Conservation (phyloP, 1,284 basidiomycete species). For the Trichosporon ovoides region DNA sequence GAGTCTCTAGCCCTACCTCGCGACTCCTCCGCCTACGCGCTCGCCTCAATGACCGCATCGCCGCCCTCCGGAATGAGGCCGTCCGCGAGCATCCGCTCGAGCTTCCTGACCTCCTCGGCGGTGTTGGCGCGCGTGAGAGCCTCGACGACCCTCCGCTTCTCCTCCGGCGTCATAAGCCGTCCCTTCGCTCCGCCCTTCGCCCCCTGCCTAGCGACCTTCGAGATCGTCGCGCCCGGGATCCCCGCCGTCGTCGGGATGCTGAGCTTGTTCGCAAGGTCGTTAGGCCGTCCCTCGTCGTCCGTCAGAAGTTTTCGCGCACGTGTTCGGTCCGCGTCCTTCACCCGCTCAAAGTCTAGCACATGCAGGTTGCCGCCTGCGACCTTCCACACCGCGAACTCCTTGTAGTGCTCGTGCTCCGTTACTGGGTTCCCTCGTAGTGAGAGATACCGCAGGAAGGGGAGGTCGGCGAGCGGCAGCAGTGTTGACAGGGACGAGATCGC, state of each 20-base stretch:
- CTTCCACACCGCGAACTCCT: conserved; percentile 68
- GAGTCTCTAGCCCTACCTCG: no score
- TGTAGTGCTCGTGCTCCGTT: conserved; percentile 88
- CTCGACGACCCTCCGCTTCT: conserved; percentile 79
- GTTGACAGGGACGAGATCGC: conserved; percentile 69
- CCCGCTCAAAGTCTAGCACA: conserved; percentile 93
- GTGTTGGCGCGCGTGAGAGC: conserved; percentile 87
- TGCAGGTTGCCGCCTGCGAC: conserved; percentile 59
- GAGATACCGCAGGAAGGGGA: conserved; percentile 73
- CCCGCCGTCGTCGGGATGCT: conserved; percentile 64
- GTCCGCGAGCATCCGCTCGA: conserved; percentile 82
- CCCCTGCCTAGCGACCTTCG: conserved; percentile 39
- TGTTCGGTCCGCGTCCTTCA: conserved; percentile 84
- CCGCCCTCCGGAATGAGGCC: conserved; percentile 64
- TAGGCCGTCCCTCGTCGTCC: conserved; percentile 66
- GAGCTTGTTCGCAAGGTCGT: conserved; percentile 71
- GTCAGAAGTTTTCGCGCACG: conserved; percentile 68
- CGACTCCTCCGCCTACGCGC: background rate
- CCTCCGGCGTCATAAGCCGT: conserved; percentile 84
- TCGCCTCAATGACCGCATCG: conserved; percentile 7
- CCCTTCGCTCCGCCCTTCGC: conserved; percentile 49
- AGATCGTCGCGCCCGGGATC: conserved; percentile 56
- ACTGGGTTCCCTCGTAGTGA: conserved; percentile 87
- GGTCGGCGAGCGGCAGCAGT: conserved; percentile 73
- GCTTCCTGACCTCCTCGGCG: conserved; percentile 78